These are phyloP conservation scores for Ambrosia artemisiifolia DNA, from an alignment of 129 eudicot genomes.

Conservation along the genomic window DNA sequence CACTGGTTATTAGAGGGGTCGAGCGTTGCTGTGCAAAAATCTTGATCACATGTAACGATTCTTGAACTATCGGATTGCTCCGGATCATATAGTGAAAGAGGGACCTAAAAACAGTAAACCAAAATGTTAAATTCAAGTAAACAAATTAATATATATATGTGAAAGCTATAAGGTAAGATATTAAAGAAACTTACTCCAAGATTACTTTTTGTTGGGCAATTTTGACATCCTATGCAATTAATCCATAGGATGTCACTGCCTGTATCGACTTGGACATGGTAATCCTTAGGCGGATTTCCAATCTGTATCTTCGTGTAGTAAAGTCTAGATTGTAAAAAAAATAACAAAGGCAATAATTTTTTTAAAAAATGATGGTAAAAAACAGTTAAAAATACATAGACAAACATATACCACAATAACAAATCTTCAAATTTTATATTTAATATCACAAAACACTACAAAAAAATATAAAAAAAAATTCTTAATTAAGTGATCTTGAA, in stretches of 20 bases:
- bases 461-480: background rate
- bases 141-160: background rate
- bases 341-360: background rate
- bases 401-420: background rate
- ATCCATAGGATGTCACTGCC: slow-evolving; percentile 92
- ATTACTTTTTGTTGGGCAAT: slow-evolving; percentile 65
- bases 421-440: background rate
- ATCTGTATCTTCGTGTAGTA: slow-evolving; percentile 68
- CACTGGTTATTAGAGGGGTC: slow-evolving; percentile 45
- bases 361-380: background rate
- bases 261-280: slow-evolving; percentile 84
- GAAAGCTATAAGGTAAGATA: background rate
- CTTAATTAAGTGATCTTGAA: background rate
- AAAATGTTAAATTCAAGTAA: background rate
- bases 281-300: slow-evolving; percentile 71
- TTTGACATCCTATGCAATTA: slow-evolving; percentile 68
- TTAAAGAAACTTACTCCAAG: slow-evolving; percentile 50
- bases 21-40: slow-evolving; percentile 44
- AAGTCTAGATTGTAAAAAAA: slow-evolving; percentile 45
- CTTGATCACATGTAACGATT: slow-evolving; percentile 59
- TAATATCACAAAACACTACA: background rate
- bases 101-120: slow-evolving; percentile 39
- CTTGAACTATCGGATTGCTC: slow-evolving; percentile 49
- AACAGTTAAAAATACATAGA: background rate
- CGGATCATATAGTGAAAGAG: slow-evolving; percentile 56